These are phyloP conservation scores for Stachybotrys chlorohalonatus DNA, from an alignment of 2,329 filamentous ascomycete genomes.

Conservation along the genomic window DNA sequence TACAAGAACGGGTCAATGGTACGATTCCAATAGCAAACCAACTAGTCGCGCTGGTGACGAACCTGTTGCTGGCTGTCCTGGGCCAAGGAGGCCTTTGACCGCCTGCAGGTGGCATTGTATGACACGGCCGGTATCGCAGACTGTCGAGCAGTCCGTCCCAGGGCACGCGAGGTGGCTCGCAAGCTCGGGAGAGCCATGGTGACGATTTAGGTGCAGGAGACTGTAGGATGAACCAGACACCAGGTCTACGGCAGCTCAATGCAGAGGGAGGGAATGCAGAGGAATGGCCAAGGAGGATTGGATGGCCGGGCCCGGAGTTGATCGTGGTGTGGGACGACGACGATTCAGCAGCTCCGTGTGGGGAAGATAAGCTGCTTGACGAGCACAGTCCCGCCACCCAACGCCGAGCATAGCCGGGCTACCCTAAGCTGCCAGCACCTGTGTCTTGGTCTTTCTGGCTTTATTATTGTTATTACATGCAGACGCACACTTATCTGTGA, in stretches of 20 bases:
- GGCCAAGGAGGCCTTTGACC: constrained; percentile 35
- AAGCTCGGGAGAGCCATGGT: constrained; percentile 39
- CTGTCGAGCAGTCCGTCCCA: constrained; percentile 30
- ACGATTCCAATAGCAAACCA: neutral
- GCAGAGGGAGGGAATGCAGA: too few species aligned
- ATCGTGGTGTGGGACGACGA: neutral
- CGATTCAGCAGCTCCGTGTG: neutral
- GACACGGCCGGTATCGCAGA: constrained; percentile 11
- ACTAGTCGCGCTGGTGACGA: constrained; percentile 9
- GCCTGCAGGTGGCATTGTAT: constrained; percentile 17
- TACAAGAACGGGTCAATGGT: constrained; percentile 25
- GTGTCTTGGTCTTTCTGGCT: neutral
- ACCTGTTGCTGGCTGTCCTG: constrained; percentile 54
- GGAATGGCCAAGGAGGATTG: constrained; percentile 3
- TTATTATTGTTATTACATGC: neutral
- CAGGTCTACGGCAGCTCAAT: too few species aligned
- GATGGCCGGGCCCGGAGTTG: neutral
- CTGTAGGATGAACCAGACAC: too few species aligned
- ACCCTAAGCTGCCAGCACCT: neutral
- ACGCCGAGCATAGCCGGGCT: neutral
- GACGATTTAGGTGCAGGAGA: constrained; percentile 1
- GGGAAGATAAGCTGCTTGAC: neutral
- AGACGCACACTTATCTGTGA: neutral
- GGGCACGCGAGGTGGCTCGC: constrained; percentile 38
- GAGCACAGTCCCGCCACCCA: neutral